These are phyloP conservation scores for Curvularia hawaiiensis DNA, from an alignment of 2,329 filamentous ascomycete genomes.

Conservation along the genomic window DNA sequence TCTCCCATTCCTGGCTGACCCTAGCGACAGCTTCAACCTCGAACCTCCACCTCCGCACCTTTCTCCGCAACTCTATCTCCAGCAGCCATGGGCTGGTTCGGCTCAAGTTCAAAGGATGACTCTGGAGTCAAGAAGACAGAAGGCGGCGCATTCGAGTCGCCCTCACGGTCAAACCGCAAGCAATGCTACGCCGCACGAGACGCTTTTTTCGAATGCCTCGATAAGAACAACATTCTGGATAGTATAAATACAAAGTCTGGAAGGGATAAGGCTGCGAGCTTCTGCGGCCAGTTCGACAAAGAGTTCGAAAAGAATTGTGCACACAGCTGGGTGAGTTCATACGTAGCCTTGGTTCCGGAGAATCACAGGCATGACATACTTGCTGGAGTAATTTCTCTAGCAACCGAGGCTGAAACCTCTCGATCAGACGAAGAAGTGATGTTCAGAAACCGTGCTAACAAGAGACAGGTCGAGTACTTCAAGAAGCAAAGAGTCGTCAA, in stretches of 20 bases:
- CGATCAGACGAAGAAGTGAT: not conserved
- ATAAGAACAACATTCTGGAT: constrained; percentile 81
- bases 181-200: constrained; percentile 92
- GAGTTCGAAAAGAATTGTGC: constrained; percentile 87
- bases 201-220: constrained; percentile 84
- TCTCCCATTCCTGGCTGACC: constrained; percentile 1
- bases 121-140: constrained; percentile 50
- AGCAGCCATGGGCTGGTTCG: constrained; percentile 59
- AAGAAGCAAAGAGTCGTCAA: constrained; percentile 96
- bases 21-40: constrained; percentile 12
- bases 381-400: not conserved
- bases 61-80: constrained; percentile 16
- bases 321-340: constrained; percentile 77
- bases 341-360: not conserved
- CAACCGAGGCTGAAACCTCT: not conserved
- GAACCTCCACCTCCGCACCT: constrained; percentile 9
- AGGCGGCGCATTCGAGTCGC: constrained; percentile 70
- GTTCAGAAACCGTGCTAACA: constrained; percentile 17
- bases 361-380: not conserved
- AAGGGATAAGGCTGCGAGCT: constrained; percentile 53
- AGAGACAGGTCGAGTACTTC: constrained; percentile 85
- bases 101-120: constrained; percentile 48
- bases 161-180: constrained; percentile 80
- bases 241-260: constrained; percentile 63
- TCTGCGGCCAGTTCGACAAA: constrained; percentile 64